Percentiles rank a stretch among this genome's conserved stretches.
phyloP scores from a whole-genome alignment of 163 green algal genomes.

The Smithsoniella earleae region DNA sequence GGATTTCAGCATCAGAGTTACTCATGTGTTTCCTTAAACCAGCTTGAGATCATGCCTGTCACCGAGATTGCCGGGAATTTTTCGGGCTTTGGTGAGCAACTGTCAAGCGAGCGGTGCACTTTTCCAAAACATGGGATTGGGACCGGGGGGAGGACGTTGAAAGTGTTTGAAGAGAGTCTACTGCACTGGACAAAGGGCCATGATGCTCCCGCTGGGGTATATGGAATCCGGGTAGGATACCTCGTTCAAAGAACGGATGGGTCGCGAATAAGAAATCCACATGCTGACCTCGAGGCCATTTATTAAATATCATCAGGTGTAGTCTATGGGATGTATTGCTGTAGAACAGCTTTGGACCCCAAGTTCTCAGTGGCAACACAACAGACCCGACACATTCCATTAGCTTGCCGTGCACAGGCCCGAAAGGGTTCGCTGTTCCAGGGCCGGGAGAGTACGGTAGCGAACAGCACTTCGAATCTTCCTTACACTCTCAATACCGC shows the following conservation, averaged over 20 bases:
- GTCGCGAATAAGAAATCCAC: too few species aligned
- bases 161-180: neutral
- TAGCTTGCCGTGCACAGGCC: neutral
- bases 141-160: neutral
- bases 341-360: constrained; percentile 9
- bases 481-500: neutral
- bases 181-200: neutral
- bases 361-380: neutral
- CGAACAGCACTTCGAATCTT: constrained; percentile 13
- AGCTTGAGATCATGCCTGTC: constrained; percentile 1
- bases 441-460: neutral
- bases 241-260: too few species aligned
- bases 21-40: too few species aligned
- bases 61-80: neutral
- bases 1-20: too few species aligned
- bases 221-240: too few species aligned
- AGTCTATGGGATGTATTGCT: too few species aligned
- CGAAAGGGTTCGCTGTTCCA: neutral
- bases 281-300: too few species aligned
- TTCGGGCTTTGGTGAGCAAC: constrained; percentile 4
- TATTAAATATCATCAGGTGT: too few species aligned
- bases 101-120: neutral
- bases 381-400: neutral
- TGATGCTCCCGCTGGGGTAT: neutral
- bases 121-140: neutral